These are phyloP conservation scores for Tagetes erecta DNA, from an alignment of 129 eudicot species.

Conservation along the genomic window DNA sequence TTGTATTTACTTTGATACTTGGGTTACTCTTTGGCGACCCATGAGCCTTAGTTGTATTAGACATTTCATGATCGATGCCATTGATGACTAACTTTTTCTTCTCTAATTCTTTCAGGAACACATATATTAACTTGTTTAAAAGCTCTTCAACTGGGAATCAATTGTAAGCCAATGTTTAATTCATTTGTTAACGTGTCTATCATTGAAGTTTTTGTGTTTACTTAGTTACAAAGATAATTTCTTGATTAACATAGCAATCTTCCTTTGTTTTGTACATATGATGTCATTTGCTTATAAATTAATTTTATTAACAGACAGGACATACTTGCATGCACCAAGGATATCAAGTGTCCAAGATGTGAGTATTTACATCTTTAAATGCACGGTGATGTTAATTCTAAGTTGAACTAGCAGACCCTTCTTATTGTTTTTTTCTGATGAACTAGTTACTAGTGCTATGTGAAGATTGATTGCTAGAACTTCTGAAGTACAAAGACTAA, in stretches of 20 bases:
- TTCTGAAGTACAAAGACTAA: background rate
- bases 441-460: background rate
- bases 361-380: slow-evolving; percentile 34
- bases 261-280: slow-evolving; percentile 2
- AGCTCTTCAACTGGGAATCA: slow-evolving; percentile 48
- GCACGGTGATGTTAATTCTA: background rate
- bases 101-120: slow-evolving; percentile 47
- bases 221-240: background rate
- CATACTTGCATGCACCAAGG: slow-evolving; percentile 56
- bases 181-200: background rate
- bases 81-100: background rate
- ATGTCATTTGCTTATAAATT: slow-evolving; percentile 24
- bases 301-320: slow-evolving; percentile 47
- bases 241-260: background rate
- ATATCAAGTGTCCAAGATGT: slow-evolving; percentile 72
- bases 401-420: background rate
- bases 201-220: background rate
- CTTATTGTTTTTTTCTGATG: background rate
- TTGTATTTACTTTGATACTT: background rate
- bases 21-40: background rate
- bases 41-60: background rate
- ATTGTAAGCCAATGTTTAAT: slow-evolving; percentile 46
- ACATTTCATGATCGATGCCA: background rate
- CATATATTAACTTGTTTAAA: slow-evolving; percentile 58
- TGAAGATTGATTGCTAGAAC: too few species aligned